These are phyloP conservation scores for Linum usitatissimum DNA, from an alignment of 345 rosid species.

Conservation along the genomic window DNA sequence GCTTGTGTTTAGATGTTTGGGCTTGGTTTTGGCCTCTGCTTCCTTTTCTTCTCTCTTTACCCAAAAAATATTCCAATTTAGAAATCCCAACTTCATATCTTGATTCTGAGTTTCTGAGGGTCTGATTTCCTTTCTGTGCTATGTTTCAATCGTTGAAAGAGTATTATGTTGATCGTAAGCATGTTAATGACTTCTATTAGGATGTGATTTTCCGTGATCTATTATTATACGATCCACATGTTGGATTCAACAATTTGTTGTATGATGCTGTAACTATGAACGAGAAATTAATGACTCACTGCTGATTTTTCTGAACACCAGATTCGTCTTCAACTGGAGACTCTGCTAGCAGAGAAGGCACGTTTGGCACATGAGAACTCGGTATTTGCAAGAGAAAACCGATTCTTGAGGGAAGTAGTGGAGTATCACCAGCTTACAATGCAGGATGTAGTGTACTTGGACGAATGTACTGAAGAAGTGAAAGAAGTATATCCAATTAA, in stretches of 20 bases:
- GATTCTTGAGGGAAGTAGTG: slow-evolving; percentile 26
- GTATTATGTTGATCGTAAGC: neutral
- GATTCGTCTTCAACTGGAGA: slow-evolving; percentile 29
- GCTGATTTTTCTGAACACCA: neutral
- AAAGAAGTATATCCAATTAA: slow-evolving; percentile 36
- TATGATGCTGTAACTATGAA: neutral
- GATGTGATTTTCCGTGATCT: neutral
- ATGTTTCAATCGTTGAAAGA: too few species aligned
- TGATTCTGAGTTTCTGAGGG: too few species aligned
- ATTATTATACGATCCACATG: neutral
- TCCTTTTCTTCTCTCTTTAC: too few species aligned
- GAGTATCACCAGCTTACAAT: slow-evolving; percentile 29
- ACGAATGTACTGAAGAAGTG: slow-evolving; percentile 29
- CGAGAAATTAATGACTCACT: neutral
- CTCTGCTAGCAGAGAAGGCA: slow-evolving; percentile 26
- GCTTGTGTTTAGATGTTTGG: too few species aligned
- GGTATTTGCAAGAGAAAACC: slow-evolving; percentile 25
- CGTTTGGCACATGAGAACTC: slow-evolving; percentile 28
- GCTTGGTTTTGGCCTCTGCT: too few species aligned
- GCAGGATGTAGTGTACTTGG: slow-evolving; percentile 28
- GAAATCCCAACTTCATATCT: too few species aligned
- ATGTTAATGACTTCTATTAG: neutral
- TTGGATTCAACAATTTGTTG: neutral
- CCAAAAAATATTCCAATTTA: too few species aligned
- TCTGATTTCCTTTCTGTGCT: too few species aligned